Percentiles rank a stretch among this genome's conserved stretches.
phyloP scores from a whole-genome alignment of 2,329 filamentous ascomycete genomes.

The Apiospora marii region DNA sequence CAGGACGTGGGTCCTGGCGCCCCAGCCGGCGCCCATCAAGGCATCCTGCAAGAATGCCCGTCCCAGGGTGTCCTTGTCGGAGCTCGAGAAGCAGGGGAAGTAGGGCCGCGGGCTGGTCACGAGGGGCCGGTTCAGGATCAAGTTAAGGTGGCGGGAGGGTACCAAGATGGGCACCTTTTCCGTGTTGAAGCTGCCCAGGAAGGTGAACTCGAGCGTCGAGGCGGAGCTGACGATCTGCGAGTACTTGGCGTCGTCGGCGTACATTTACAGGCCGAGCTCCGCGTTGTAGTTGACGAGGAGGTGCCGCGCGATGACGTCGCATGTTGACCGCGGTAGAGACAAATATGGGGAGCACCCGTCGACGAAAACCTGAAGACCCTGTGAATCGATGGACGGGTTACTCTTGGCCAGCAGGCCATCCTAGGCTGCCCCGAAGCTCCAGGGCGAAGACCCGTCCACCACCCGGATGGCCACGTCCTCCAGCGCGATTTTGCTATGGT shows the following conservation, averaged over 20 bases:
- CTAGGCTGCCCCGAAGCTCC: conserved; percentile 39
- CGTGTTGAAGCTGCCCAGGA: conserved; percentile 42
- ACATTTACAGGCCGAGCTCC: conserved; percentile 49
- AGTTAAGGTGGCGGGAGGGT: conserved; percentile 49
- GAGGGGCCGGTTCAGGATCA: conserved; percentile 49
- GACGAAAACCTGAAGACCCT: conserved; percentile 41
- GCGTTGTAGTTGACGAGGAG: conserved; percentile 48
- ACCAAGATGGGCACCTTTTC: conserved; percentile 51
- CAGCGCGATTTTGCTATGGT: conserved; percentile 41
- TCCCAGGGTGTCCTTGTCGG: conserved; percentile 45
- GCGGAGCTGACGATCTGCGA: conserved; percentile 49
- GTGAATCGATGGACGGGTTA: conserved; percentile 38
- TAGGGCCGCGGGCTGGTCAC: conserved; percentile 45
- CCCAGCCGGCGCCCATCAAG: conserved; percentile 52
- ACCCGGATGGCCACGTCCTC: conserved; percentile 52
- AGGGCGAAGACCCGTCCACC: conserved; percentile 49
- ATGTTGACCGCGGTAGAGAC: conserved; percentile 49
- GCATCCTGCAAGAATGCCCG: conserved; percentile 56
- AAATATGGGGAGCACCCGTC: conserved; percentile 51
- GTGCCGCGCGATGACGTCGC: conserved; percentile 47
- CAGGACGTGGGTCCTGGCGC: conserved; percentile 44
- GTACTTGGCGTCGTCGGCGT: conserved; percentile 44
- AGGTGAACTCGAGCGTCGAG: conserved; percentile 49
- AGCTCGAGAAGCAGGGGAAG: conserved; percentile 50
- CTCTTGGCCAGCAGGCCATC: conserved; percentile 40